Percentiles rank a stretch among this genome's conserved stretches.
Evolutionary conservation across 495 filamentous ascomycete genomes (phyloP).

Genomic region (Geopyxis carbonaria): DNA sequence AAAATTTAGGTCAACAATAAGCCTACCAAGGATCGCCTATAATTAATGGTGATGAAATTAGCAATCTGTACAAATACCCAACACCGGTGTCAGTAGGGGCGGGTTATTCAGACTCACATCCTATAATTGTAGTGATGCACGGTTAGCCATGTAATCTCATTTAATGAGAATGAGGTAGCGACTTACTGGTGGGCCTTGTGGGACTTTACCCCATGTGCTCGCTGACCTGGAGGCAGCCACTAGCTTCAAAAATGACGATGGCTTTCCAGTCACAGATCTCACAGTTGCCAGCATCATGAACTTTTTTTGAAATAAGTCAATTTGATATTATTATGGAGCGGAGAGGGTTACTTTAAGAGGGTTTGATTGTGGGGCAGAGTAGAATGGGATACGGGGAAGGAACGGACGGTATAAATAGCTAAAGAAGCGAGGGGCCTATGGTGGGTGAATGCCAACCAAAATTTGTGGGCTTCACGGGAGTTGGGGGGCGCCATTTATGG

Average conservation of each 20-base stretch:
- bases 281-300: slow-evolving; percentile 39
- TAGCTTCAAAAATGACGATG: slow-evolving; percentile 34
- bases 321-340: no score
- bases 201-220: slow-evolving; percentile 76
- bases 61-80: slow-evolving; percentile 1
- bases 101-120: slow-evolving; percentile 38
- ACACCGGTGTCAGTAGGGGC: slow-evolving; percentile 16
- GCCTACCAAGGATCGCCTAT: slow-evolving; percentile 72
- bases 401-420: no score
- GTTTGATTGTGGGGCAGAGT: no score
- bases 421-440: no score
- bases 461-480: no score
- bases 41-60: no score
- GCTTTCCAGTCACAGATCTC: slow-evolving; percentile 35
- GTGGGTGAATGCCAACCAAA: no score
- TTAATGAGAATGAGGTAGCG: slow-evolving; percentile 16
- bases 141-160: slow-evolving; percentile 11
- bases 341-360: no score
- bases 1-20: slow-evolving; percentile 15
- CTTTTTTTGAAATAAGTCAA: no score
- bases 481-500: no score
- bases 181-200: slow-evolving; percentile 85
- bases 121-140: slow-evolving; percentile 27
- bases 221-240: slow-evolving; percentile 46
- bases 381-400: no score